Evolutionary conservation across 768 basidiomycete species (phyloP).

Genomic region (Lactifluus volemus): DNA sequence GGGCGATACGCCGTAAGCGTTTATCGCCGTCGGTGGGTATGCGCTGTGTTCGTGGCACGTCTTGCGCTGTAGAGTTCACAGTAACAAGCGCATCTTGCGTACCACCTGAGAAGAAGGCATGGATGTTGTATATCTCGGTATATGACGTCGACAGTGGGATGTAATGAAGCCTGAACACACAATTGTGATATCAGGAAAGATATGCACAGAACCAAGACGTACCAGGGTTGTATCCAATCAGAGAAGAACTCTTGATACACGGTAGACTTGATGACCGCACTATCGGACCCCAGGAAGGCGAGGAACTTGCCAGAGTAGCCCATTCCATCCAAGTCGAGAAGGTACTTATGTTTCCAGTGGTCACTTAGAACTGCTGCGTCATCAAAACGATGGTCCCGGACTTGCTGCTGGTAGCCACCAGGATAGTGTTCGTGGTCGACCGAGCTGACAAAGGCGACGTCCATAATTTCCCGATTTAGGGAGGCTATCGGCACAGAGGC

Average conservation of each 20-base stretch:
- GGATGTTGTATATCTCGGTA: slow-evolving; percentile 87
- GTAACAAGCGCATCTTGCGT: slow-evolving; percentile 47
- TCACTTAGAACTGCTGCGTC: slow-evolving; percentile 73
- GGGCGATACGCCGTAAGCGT: slow-evolving; percentile 71
- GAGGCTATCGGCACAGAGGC: slow-evolving; percentile 47
- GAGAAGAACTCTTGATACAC: slow-evolving; percentile 88
- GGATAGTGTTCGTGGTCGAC: slow-evolving; percentile 66
- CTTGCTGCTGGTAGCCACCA: slow-evolving; percentile 59
- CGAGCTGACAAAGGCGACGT: slow-evolving; percentile 75
- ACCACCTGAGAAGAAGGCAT: slow-evolving; percentile 88
- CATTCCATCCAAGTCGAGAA: slow-evolving; percentile 92
- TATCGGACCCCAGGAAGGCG: slow-evolving; percentile 78
- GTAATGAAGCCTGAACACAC: slow-evolving; percentile 69
- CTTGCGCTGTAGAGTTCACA: slow-evolving; percentile 39
- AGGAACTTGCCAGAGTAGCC: slow-evolving; percentile 89
- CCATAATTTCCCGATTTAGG: slow-evolving; percentile 78
- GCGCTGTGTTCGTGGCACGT: slow-evolving; percentile 29
- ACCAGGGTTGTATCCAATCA: slow-evolving; percentile 92
- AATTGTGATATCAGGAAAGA: not conserved
- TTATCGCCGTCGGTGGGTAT: slow-evolving; percentile 53
- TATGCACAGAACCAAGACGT: slow-evolving; percentile 20
- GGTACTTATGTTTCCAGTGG: slow-evolving; percentile 88
- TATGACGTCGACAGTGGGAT: slow-evolving; percentile 87
- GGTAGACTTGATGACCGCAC: slow-evolving; percentile 82
- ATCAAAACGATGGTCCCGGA: slow-evolving; percentile 56